phyloP scores from a whole-genome alignment of 164 flowering plant genomes.

The Magnolia changhungtana region DNA sequence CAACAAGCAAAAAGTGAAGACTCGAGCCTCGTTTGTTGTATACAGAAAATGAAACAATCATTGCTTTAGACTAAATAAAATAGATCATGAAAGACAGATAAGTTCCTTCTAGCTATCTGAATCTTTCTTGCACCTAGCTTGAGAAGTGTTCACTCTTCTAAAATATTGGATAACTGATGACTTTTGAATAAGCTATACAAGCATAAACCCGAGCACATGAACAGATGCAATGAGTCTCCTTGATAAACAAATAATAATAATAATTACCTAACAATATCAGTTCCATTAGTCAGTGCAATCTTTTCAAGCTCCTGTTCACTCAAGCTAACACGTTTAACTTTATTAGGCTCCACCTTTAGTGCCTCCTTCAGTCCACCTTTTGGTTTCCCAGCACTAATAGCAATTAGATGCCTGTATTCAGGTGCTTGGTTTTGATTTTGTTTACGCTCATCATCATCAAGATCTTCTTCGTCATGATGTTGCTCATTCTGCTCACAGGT shows the following conservation, averaged over 20 bases:
- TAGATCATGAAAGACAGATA: neutral
- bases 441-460: slow-evolving; percentile 21
- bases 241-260: too few relatives aligned
- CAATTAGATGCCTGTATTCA: slow-evolving; percentile 63
- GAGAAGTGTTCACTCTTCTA: neutral
- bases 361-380: slow-evolving; percentile 44
- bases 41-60: neutral
- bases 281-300: slow-evolving; percentile 40
- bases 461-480: slow-evolving; percentile 45
- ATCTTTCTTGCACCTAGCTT: neutral
- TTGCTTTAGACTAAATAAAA: neutral
- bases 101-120: neutral
- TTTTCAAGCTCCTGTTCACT: slow-evolving; percentile 75
- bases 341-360: slow-evolving; percentile 30
- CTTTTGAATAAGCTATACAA: neutral
- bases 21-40: neutral
- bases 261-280: slow-evolving; percentile 63
- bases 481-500: slow-evolving; percentile 18
- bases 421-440: slow-evolving; percentile 23
- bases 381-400: slow-evolving; percentile 75
- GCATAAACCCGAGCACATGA: neutral
- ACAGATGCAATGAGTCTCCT: neutral
- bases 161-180: neutral
- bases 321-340: slow-evolving; percentile 79
- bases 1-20: neutral